Conservation (phyloP, 2,329 filamentous ascomycete genomes). For the Hymenoscyphus salicellus region DNA sequence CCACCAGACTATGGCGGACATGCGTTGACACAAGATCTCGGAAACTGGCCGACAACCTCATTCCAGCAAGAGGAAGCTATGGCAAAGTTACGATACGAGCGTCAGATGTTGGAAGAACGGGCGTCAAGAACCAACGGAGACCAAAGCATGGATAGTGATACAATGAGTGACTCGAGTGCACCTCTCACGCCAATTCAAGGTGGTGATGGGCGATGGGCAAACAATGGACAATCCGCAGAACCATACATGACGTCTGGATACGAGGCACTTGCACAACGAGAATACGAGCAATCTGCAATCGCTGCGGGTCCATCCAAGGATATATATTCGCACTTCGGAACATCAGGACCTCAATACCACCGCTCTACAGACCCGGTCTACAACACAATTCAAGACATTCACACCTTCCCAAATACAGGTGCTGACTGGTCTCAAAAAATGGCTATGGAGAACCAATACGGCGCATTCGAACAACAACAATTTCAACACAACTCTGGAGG, state of each 20-base stretch:
- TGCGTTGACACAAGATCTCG: constrained; percentile 54
- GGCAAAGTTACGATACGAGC: constrained; percentile 59
- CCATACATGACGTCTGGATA: constrained; percentile 86
- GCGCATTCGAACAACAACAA: constrained; percentile 25
- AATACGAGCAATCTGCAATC: constrained; percentile 52
- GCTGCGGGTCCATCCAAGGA: constrained; percentile 39
- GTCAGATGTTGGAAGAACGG: constrained; percentile 43
- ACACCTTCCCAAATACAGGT: constrained; percentile 28
- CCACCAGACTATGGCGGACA: constrained; percentile 62
- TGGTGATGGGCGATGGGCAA: constrained; percentile 51
- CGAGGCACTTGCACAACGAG: constrained; percentile 62
- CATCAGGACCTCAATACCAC: constrained; percentile 45
- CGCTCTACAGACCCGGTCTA: constrained; percentile 70
- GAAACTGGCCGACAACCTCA: constrained; percentile 54
- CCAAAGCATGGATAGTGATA: constrained; percentile 46
- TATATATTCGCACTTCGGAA: constrained; percentile 46
- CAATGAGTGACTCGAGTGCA: constrained; percentile 35
- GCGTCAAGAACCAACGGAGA: constrained; percentile 39
- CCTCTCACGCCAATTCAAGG: constrained; percentile 49
- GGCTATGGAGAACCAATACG: constrained; percentile 36
- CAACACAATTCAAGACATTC: constrained; percentile 29
- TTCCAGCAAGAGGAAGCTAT: constrained; percentile 53
- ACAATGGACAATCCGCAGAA: constrained; percentile 31
- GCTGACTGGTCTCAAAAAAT: constrained; percentile 30
- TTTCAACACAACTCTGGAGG: constrained; percentile 25